Evolutionary conservation across 306 rosid genomes (phyloP).

Genomic region (Datisca glomerata): DNA sequence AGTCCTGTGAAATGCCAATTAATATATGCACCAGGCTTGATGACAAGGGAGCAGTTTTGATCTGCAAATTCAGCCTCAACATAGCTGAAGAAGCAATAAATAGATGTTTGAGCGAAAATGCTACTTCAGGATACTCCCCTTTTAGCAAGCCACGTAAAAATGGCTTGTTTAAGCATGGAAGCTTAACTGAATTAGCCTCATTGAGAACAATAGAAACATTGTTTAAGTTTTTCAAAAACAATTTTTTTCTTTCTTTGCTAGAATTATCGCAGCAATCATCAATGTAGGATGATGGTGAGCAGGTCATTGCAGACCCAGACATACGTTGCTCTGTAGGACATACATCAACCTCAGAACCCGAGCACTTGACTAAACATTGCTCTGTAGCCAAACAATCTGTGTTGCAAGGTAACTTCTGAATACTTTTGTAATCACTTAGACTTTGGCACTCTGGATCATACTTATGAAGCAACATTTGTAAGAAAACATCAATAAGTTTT

Average conservation of each 20-base stretch:
- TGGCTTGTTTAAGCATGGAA: constrained; percentile 33
- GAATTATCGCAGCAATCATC: constrained; percentile 16
- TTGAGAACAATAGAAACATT: constrained; percentile 35
- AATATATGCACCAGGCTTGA: constrained; percentile 35
- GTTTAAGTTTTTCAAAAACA: constrained; percentile 19
- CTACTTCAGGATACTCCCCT: constrained; percentile 45
- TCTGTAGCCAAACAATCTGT: constrained; percentile 14
- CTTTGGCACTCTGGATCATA: constrained; percentile 21
- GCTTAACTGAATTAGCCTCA: constrained; percentile 31
- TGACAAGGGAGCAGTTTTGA: constrained; percentile 24
- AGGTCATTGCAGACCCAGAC: constrained; percentile 22
- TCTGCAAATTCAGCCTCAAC: constrained; percentile 48
- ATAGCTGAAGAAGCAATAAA: constrained; percentile 54
- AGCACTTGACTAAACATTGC: constrained; percentile 7
- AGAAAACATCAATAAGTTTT: constrained; percentile 28
- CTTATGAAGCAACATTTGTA: constrained; percentile 32
- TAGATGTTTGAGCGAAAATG: constrained; percentile 63
- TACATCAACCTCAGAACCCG: constrained; percentile 17
- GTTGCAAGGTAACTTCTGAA: constrained; percentile 15
- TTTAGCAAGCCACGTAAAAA: constrained; percentile 51
- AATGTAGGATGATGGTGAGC: constrained; percentile 21
- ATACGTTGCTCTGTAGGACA: constrained; percentile 11
- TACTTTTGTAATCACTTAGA: constrained; percentile 21
- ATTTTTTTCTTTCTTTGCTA: constrained; percentile 16
- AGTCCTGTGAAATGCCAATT: constrained; percentile 40